Base-by-base conservation (phyloP, 2,329 filamentous ascomycete species). In the Clonostachys rhizophaga region DNA sequence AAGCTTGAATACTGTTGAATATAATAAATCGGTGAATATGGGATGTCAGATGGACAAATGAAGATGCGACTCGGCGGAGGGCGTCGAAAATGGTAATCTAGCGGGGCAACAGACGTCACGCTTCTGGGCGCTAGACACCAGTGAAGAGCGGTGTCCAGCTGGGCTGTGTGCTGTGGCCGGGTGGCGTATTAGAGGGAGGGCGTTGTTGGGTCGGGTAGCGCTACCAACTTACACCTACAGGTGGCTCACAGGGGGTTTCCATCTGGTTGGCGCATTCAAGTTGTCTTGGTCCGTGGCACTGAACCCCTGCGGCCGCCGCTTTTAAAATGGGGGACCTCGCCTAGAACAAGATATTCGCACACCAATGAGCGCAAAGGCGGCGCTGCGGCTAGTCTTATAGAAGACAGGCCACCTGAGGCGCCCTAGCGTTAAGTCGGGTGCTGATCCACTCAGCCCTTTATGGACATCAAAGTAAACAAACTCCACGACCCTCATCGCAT, bases 401-500 rank as follows among this genome's bases (percentile, higher is more conserved):
- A 3, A 7, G 24, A 24, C 8, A 24, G 24, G 24, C 24, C 7
- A 2, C 4, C 8, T 24, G 8, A 24, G 7, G 24, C 3, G 24
- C 24, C 24, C 24, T 8, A 24, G 24, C 24, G 24, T 2, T 30
- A 30, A 30, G 24, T 30, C 9, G 24, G 24, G 24, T 30, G 24
- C 24, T 30, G 24, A 30, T 30, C 40, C 17, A 41, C 40, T n/a
- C 14, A n/a, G 36, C 36, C 36, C 17, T 41, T 41, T 36, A 43
- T 34, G 40, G 40, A 47, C 46, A 8, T 11, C 30, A 47, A 47
- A 47, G 46, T 47, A 47, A 47, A 47, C 46, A 47, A 47, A 47
- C 46, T 24, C 9, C 40, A 17, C 16, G 16, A 40, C 24, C 24
- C 24, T 30, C 24, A 30, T 10, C 24, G 24, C 24, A 30, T 30